A percentile compares a stretch with the other conserved stretches of the same genome.
These are phyloP conservation scores for Collariella sp. DNA, from an alignment of 495 filamentous ascomycete species.

Conservation along the genomic window DNA sequence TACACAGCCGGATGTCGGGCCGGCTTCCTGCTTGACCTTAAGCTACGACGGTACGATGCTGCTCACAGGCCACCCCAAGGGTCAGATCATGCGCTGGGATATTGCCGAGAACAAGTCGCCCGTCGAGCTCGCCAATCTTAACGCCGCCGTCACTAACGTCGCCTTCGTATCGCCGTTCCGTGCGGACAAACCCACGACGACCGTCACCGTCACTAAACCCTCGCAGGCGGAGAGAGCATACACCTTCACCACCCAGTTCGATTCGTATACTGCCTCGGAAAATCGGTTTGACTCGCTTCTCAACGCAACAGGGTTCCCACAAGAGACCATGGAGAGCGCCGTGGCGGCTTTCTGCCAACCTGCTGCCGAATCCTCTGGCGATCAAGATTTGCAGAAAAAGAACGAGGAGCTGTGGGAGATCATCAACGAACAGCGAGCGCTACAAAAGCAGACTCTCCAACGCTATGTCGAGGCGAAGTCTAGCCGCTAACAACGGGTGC, in stretches of 20 bases:
- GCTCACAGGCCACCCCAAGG: constrained; percentile 71
- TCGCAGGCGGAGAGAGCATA: constrained; percentile 58
- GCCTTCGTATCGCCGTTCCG: constrained; percentile 58
- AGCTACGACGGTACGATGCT: constrained; percentile 77
- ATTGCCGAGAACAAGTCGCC: constrained; percentile 54
- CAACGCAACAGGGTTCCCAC: constrained; percentile 31
- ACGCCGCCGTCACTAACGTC: constrained; percentile 72
- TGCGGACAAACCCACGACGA: constrained; percentile 36
- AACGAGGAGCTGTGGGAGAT: constrained; percentile 47
- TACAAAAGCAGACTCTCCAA: constrained; percentile 42
- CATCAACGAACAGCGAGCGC: constrained; percentile 39
- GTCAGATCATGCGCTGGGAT: constrained; percentile 66
- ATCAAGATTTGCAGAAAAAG: constrained; percentile 38
- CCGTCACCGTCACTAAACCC: constrained; percentile 64
- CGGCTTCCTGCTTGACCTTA: constrained; percentile 53
- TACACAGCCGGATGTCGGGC: constrained; percentile 51
- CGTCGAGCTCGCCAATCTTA: constrained; percentile 56
- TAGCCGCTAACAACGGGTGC: constrained; percentile 17
- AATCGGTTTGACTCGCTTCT: constrained; percentile 35
- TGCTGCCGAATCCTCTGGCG: constrained; percentile 11
- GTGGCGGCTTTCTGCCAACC: constrained; percentile 27
- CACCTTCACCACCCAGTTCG: constrained; percentile 57
- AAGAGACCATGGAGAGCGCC: constrained; percentile 19
- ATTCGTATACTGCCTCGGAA: constrained; percentile 25
- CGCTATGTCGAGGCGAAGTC: constrained; percentile 35